Base-by-base conservation (phyloP, 2,329 filamentous ascomycete species). In the Ophiostoma australiae region DNA sequence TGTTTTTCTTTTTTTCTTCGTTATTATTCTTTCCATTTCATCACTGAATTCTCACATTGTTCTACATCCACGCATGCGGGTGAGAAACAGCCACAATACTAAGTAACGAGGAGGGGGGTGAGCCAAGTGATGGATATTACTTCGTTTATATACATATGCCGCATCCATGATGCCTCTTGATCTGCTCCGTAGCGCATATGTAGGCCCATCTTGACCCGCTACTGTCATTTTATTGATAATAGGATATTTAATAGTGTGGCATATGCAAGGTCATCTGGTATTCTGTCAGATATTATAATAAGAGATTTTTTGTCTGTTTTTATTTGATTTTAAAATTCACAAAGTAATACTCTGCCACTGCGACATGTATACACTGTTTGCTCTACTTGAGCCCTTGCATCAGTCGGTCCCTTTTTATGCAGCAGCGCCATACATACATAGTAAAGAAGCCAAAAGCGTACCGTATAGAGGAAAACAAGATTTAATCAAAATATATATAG, bases 51-150 rank as follows among this genome's bases (percentile, higher is more conserved):
- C 10, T 41, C 17, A 48, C 17, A 20, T 48, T 48, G 44, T 48
- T 48, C 44, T 48, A 48, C 44, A 48, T 48, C 44, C 20, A 48
- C 7, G 44, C 44, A 48, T 48, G 44, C 44, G 20, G 44, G 44
- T 48, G 44, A 48, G 44, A 48, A 48, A 17, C 58, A n/a, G 27
- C 2, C n/a, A 33, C 27, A 31, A 6, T 11, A n/a, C 39, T 11
- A 4, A 1, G 8, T 3, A 31, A 35, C 52, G 23, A n/a, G 7
- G 31, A 66, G 63, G 58, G 58, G 66, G 55, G 67, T 71, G 70
- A 69, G n/a, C 70, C 70, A 69, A 66, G 70, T 69, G 67, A 67
- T 67, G 66, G 37, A 66, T 66, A 66, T 37, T 66, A 31, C 15
- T 68, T 69, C 58, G 27, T 63, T 58, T 63, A 63, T 63, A 33